Base-by-base conservation (phyloP, 192 early-diverging fungal species). In the Coemansia sp. region DNA sequence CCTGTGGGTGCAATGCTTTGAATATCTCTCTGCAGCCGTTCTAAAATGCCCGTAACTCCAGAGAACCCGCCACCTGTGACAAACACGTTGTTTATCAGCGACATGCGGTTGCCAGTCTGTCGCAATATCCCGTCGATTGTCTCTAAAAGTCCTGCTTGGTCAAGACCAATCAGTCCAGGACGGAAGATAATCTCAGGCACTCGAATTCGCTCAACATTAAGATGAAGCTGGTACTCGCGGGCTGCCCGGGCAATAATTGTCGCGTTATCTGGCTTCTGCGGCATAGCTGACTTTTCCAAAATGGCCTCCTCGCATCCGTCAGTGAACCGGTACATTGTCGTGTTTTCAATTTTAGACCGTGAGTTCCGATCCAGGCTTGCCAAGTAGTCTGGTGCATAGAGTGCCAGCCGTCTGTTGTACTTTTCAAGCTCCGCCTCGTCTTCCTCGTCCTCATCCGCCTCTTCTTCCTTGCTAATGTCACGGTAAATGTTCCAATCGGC, bases 121-220 rank as follows among this genome's bases (percentile, higher is more conserved):
- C 79, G 85, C 17, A 90, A 59, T 4, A 90, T 72, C 63, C 85
- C 84, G 34, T 87, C 83, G 40, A 90, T 61, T 7, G 87, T 88
- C 70, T 96, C 94, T 0, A 94, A 76, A 31, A 96, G 63, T 0
- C 94, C 94, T 2, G 94, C 90, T 67, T 94, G 91, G 66, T 96
- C 93, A 3, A 95, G 74, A 15, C 94, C 94, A 44, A 90, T 73
- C 20, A 95, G 88, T 10, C 83, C 79, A 4, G 94, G 94, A 42
- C 95, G 90, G 82, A 96, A 96, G n/a, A 95, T 67, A 1, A 85
- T 87, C 74, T 96, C 94, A 2, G 93, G 92, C 37, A 95, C 92
- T 11, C 92, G 76, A 23, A 91, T 88, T 36, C 92, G 86, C 73
- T 96, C 94, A n/a, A 96, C 82, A 66, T 96, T 96, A 28, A 95